Percentiles rank a stretch among this genome's conserved stretches.
Conservation (phyloP, 345 rosid species). For the Pistacia atlantica region DNA sequence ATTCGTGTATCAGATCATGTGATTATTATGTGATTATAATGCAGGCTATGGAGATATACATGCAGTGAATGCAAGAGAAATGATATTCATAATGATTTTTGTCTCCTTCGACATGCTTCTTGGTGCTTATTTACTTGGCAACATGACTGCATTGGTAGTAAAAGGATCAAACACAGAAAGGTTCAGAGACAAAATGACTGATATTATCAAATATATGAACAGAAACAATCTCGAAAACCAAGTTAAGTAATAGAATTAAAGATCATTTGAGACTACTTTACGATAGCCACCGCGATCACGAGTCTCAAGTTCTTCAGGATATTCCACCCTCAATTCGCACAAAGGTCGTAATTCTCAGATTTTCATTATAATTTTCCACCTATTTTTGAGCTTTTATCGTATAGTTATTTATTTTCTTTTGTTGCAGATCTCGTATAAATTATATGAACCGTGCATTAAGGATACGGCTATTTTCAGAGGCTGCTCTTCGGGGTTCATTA, state of each 20-base stretch:
- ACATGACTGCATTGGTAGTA: slow-evolving; percentile 89
- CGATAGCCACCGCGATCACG: slow-evolving; percentile 48
- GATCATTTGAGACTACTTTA: slow-evolving; percentile 66
- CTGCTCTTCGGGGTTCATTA: slow-evolving; percentile 75
- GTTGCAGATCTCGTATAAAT: slow-evolving; percentile 69
- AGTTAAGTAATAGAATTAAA: slow-evolving; percentile 60
- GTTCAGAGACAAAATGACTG: slow-evolving; percentile 77
- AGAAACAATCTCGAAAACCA: slow-evolving; percentile 64
- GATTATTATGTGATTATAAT: background rate
- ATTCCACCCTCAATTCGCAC: slow-evolving; percentile 72
- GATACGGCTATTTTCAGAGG: slow-evolving; percentile 70
- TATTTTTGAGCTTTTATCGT: too few relatives aligned
- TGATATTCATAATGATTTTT: slow-evolving; percentile 82
- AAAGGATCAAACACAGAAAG: slow-evolving; percentile 89
- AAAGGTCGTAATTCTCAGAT: slow-evolving; percentile 42
- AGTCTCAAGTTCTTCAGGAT: slow-evolving; percentile 76
- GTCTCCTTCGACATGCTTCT: slow-evolving; percentile 90
- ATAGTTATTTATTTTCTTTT: background rate
- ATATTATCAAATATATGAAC: slow-evolving; percentile 66
- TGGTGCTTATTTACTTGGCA: slow-evolving; percentile 87
- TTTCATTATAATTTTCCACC: too few relatives aligned
- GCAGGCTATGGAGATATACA: slow-evolving; percentile 94
- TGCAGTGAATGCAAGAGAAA: slow-evolving; percentile 82
- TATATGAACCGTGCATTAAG: slow-evolving; percentile 70
- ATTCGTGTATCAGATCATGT: too few relatives aligned